Base-by-base conservation (phyloP, 2,329 filamentous ascomycete species). In the Chaetomium strumarium region DNA sequence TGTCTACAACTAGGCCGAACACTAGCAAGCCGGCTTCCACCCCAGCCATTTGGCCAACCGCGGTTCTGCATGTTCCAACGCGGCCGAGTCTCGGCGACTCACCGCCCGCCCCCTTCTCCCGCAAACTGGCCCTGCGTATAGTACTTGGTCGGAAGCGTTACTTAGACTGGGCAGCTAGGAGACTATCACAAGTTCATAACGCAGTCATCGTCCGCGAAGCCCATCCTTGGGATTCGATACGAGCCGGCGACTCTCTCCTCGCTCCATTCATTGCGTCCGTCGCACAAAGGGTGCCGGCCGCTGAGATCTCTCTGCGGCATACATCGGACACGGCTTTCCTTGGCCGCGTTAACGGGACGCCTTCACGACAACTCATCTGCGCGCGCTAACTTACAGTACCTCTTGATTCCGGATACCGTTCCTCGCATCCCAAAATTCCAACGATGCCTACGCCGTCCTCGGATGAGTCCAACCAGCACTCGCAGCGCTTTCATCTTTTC, bases 361-460 rank as follows among this genome's bases (percentile, higher is more conserved):
- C 37, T 42, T 31, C 33, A 16, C 39, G 5, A 20, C 10, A 17
- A 34, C 24, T 44, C 30, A 46, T 36, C 20, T 14, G 5, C 19
- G 9, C 19, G 11, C 30, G 20, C n/a, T 31, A 3, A n/a, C 34
- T 8, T n/a, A 13, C 34, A n/a, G n/a, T n/a, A n/a, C n/a, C n/a
- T n/a, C 7, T n/a, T 14, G 34, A 8, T 37, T n/a, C 11, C 13
- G 10, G 34, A 37, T n/a, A n/a, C 3, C 34, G 14, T 37, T n/a
- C 13, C 33, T 4, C 33, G 34, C 47, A 13, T 38, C n/a, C 33
- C 13, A 10, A 31, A 3, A 16, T 20, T 33, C 30, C 31, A 47
- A 31, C 36, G 58, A 76, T 76, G 73, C 73, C 73, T 56, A 75
- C 73, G 20, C 73, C 73, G 52, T 75, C 73, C 14, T 68, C 70